Base-by-base conservation (phyloP, 2,329 filamentous ascomycete species). In the Zasmidium citrigriseum region DNA sequence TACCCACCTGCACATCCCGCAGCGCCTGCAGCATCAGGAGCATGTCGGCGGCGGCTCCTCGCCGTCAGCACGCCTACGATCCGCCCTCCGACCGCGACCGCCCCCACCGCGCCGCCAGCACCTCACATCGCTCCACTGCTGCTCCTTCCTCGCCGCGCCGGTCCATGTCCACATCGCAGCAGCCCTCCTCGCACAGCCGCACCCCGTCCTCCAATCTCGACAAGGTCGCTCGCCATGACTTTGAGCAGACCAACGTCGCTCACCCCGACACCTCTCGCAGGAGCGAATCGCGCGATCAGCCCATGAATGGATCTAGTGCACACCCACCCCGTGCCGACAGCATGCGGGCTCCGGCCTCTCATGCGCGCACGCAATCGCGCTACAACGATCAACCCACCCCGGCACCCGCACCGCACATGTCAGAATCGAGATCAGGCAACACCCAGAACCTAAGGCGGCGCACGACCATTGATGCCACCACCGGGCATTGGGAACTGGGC, bases 401-500 rank as follows among this genome's bases (percentile, higher is more conserved):
- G 12, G 65, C 66, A 20, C 66, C 70, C 16, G 60, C 52, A 38
- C 46, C 61, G 9, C 70, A 65, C 57, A 65, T 69, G 52, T 64
- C 68, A 23, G 64, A 67, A 46, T 56, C 44, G 11, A 53, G 63
- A 24, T 61, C 64, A 22, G 49, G 48, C 46, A 55, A 52, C 14
- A 59, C 64, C 25, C 65, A 74, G 21, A 78, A 79, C 58, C 75
- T 81, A 12, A 76, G 81, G 55, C 78, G 86, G 66, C 78, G 86
- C 69, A 97, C 93, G 12, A 93, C 90, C 44, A 96, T 99, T 72
- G 90, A 90, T 52, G 92, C 93, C 2, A 48, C 53, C 21, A 92
- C 93, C 12, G 95, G 95, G 58, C 91, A 93, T 80, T 99, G 93
- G 92, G 87, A 92, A 56, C 81, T 99, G 53, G 93, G 93, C 59